These are phyloP conservation scores for Phaeomoniella chlamydospora DNA, from an alignment of 2,329 filamentous ascomycete species.

Conservation along the genomic window DNA sequence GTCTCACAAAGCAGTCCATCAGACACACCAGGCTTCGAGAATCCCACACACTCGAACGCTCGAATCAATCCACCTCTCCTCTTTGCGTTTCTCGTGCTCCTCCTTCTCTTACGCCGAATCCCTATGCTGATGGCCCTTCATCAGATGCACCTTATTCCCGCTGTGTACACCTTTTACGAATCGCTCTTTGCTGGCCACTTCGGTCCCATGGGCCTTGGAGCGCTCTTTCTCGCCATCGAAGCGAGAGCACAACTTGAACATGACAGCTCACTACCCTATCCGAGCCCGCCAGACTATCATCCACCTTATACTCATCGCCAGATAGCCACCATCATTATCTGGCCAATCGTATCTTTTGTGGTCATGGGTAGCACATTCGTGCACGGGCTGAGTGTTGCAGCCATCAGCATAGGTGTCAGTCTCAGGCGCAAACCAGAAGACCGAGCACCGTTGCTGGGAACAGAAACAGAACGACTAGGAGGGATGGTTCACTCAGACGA, in stretches of 20 bases:
- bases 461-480: conserved; percentile 33
- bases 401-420: conserved; percentile 33
- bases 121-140: conserved; percentile 35
- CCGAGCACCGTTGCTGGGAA: conserved; percentile 33
- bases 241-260: conserved; percentile 37
- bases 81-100: conserved; percentile 30
- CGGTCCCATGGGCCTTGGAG: conserved; percentile 42
- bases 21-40: conserved; percentile 18
- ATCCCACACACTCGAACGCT: conserved; percentile 14
- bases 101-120: conserved; percentile 36
- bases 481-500: conserved; percentile 34
- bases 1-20: not conserved
- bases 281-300: conserved; percentile 23
- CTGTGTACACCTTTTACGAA: conserved; percentile 34
- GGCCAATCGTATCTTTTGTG: conserved; percentile 40
- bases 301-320: conserved; percentile 18
- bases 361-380: conserved; percentile 39
- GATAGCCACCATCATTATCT: conserved; percentile 30
- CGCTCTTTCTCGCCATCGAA: conserved; percentile 42
- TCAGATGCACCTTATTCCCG: conserved; percentile 25
- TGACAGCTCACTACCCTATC: conserved; percentile 27
- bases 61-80: conserved; percentile 24
- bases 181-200: conserved; percentile 43
- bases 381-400: conserved; percentile 37
- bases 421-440: conserved; percentile 30